phyloP scores from a whole-genome alignment of 2,329 filamentous ascomycete genomes.

The Hyphodiscus sp. region DNA sequence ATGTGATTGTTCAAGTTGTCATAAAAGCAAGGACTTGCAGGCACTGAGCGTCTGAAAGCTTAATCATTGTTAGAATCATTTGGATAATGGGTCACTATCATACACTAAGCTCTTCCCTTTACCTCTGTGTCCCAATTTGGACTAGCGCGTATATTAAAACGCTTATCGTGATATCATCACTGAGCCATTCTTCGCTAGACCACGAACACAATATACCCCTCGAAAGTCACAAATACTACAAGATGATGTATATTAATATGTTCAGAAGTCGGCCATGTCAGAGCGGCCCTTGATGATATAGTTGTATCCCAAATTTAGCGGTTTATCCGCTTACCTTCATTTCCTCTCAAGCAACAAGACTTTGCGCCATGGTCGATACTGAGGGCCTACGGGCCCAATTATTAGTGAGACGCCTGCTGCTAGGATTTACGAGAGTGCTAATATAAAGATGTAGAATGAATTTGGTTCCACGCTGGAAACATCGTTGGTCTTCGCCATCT shows the following conservation, averaged over 20 bases:
- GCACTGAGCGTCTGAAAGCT: too few species aligned
- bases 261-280: not conserved
- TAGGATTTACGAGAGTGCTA: not conserved
- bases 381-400: conserved; percentile 2
- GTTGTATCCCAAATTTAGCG: not conserved
- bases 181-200: too few species aligned
- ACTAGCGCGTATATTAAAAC: too few species aligned
- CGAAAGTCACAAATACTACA: not conserved
- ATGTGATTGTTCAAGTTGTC: too few species aligned
- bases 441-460: conserved; percentile 39
- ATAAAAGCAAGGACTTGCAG: too few species aligned
- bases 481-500: conserved; percentile 56
- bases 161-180: too few species aligned
- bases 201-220: not conserved
- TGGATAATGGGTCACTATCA: too few species aligned
- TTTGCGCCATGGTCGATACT: conserved; percentile 1
- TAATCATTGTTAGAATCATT: too few species aligned
- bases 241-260: not conserved
- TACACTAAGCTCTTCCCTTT: too few species aligned
- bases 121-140: too few species aligned
- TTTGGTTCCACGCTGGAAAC: conserved; percentile 68
- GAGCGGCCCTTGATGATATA: not conserved
- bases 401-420: not conserved
- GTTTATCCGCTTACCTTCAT: not conserved
- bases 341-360: not conserved